These are phyloP conservation scores for Coemansia sp. DNA, from an alignment of 192 early-diverging fungal species.

Conservation along the genomic window DNA sequence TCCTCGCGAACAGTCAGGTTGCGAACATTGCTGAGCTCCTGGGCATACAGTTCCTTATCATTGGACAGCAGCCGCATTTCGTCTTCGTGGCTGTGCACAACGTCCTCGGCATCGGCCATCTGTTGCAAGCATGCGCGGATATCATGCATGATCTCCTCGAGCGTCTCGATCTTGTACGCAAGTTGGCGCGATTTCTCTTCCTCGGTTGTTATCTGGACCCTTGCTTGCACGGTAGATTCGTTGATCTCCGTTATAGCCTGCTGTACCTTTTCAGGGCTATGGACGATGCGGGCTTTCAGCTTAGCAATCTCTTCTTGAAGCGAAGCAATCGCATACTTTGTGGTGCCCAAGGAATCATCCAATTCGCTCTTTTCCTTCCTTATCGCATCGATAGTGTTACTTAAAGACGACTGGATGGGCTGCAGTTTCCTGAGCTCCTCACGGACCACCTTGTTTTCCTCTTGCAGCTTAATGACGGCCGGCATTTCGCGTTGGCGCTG, in stretches of 20 bases:
- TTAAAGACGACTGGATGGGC: conserved; percentile 43
- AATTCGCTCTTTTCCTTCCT: conserved; percentile 58
- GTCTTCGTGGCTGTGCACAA: conserved; percentile 55
- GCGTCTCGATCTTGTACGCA: conserved; percentile 56
- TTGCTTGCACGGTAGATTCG: conserved; percentile 43
- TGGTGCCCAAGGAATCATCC: conserved; percentile 55
- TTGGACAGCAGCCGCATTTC: conserved; percentile 36
- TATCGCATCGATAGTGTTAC: conserved; percentile 43
- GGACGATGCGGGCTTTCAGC: conserved; percentile 64
- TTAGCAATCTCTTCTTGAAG: conserved; percentile 53
- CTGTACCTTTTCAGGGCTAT: conserved; percentile 74
- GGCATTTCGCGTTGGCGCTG: conserved; percentile 60
- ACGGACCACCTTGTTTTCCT: conserved; percentile 53
- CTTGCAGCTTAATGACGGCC: conserved; percentile 47
- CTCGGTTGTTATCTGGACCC: conserved; percentile 35
- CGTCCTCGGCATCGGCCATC: conserved; percentile 65
- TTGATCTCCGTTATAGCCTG: conserved; percentile 66
- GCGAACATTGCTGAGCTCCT: conserved; percentile 24
- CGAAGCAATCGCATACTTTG: conserved; percentile 53
- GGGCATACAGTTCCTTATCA: conserved; percentile 20
- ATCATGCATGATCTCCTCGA: conserved; percentile 59
- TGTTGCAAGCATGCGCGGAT: conserved; percentile 57
- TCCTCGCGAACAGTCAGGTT: conserved; percentile 44
- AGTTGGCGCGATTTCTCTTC: conserved; percentile 62
- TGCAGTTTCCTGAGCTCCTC: conserved; percentile 61